Conservation (phyloP, 73 alveolate species). For the Symbiodinium pilosum region DNA sequence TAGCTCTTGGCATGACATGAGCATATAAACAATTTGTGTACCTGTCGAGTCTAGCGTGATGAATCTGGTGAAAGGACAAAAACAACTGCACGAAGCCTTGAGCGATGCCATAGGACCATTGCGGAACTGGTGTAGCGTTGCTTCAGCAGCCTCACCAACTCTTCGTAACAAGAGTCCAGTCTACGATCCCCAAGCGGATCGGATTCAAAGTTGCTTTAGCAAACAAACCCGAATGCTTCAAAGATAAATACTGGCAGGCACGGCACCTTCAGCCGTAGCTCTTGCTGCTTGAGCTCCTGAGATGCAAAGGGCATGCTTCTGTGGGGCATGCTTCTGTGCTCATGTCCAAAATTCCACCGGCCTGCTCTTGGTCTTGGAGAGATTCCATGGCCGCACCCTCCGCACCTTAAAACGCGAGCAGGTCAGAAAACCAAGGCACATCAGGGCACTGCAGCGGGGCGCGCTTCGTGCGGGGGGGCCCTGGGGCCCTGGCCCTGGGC, state of each 20-base stretch:
- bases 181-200: no score
- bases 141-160: conserved; percentile 62
- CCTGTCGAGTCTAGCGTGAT: neutral
- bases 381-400: conserved; percentile 50
- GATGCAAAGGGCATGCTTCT: neutral
- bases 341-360: neutral
- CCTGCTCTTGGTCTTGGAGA: conserved; percentile 62
- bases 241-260: no score
- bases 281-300: conserved; percentile 38
- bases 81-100: no score
- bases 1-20: no score
- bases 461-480: neutral
- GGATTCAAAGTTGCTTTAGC: no score
- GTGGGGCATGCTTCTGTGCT: no score
- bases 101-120: conserved; percentile 61
- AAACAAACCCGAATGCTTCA: no score
- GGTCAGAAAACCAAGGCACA: neutral
- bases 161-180: no score
- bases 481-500: conserved; percentile 32
- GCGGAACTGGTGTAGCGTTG: conserved; percentile 15
- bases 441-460: neutral
- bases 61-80: no score
- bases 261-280: conserved; percentile 29
- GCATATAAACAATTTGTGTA: no score
- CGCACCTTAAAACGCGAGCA: neutral